Conservation (phyloP, 345 rosid genomes). For the Salix udensis region DNA sequence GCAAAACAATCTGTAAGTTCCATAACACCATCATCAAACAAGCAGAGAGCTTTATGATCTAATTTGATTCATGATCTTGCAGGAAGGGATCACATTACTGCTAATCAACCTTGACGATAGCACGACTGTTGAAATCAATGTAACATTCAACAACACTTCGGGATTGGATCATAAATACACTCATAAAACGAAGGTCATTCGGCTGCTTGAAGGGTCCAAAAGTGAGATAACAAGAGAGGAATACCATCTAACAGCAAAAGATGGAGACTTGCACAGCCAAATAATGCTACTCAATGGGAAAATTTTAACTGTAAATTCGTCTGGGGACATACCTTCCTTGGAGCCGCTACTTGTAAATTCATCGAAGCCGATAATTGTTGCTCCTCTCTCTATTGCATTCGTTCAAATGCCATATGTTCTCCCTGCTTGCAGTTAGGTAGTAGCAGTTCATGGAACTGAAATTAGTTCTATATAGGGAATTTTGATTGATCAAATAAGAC, state of each 20-base stretch:
- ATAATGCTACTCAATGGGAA: constrained; percentile 76
- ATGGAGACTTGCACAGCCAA: constrained; percentile 78
- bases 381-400: constrained; percentile 69
- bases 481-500: constrained; percentile 11
- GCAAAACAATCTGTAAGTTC: constrained; percentile 67
- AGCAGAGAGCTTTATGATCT: background rate
- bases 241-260: constrained; percentile 74
- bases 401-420: constrained; percentile 48
- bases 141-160: constrained; percentile 35
- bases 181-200: constrained; percentile 13
- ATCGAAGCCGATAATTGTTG: constrained; percentile 44
- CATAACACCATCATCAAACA: background rate
- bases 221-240: constrained; percentile 54
- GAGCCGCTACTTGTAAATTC: constrained; percentile 48
- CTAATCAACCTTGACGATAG: constrained; percentile 69
- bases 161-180: constrained; percentile 27
- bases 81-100: constrained; percentile 71
- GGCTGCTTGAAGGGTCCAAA: constrained; percentile 17
- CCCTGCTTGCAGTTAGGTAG: constrained; percentile 49
- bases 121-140: constrained; percentile 43
- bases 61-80: constrained; percentile 25
- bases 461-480: constrained; percentile 7
- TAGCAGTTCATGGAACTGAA: constrained; percentile 5
- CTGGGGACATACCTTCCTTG: constrained; percentile 63
- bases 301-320: constrained; percentile 46